Evolutionary conservation across 495 filamentous ascomycete genomes (phyloP).

Genomic region (Talaromyces borbonicus): DNA sequence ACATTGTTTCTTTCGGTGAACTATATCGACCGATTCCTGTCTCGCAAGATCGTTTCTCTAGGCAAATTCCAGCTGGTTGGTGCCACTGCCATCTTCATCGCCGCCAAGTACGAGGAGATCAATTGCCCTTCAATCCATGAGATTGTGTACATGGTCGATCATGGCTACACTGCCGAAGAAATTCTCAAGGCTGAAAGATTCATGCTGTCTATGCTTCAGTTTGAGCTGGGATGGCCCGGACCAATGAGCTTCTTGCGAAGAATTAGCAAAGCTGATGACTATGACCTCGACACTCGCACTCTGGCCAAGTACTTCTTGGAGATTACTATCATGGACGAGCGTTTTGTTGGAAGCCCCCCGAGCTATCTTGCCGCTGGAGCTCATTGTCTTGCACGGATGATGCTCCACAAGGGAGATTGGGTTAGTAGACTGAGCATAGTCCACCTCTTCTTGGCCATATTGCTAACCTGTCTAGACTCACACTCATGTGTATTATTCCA

Average conservation of each 20-base stretch:
- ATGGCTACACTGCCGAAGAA: constrained; percentile 78
- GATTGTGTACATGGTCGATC: constrained; percentile 97
- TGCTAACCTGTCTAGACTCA: constrained; percentile 4
- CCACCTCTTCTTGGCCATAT: background rate
- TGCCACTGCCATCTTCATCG: constrained; percentile 90
- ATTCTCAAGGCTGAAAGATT: constrained; percentile 96
- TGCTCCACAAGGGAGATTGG: constrained; percentile 86
- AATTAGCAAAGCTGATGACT: constrained; percentile 98
- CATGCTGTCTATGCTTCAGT: constrained; percentile 93
- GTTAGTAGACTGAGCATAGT: constrained; percentile 43
- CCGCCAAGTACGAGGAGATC: constrained; percentile 97
- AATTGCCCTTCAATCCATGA: constrained; percentile 90
- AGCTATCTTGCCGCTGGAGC: constrained; percentile 88
- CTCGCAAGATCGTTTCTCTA: constrained; percentile 85
- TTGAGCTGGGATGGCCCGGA: constrained; percentile 91
- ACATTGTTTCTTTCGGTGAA: constrained; percentile 90
- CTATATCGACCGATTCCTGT: constrained; percentile 94
- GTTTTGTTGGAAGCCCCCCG: constrained; percentile 82
- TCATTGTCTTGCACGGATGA: constrained; percentile 83
- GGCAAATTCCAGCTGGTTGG: constrained; percentile 94
- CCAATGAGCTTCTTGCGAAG: constrained; percentile 96
- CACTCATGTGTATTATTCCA: constrained; percentile 82
- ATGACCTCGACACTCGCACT: constrained; percentile 90
- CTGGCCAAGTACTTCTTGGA: constrained; percentile 98
- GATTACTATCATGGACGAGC: constrained; percentile 94